A percentile compares a stretch with the other conserved stretches of the same genome.
Evolutionary conservation across 768 basidiomycete species (phyloP).

Genomic region (Epithele typhae): DNA sequence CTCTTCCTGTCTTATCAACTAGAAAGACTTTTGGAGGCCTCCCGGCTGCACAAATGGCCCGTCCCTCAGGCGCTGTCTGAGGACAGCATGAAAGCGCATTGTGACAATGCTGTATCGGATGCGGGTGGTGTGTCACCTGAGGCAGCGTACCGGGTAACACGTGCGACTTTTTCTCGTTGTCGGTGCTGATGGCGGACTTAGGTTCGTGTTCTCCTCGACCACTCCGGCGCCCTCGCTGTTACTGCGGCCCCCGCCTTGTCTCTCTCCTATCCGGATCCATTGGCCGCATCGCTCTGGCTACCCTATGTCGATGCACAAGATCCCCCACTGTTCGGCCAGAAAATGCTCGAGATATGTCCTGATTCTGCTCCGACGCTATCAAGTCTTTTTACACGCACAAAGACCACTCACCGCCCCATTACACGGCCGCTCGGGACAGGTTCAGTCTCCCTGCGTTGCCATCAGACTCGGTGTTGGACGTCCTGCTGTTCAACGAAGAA

Average conservation of each 20-base stretch:
- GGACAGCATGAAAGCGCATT: constrained; percentile 36
- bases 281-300: constrained; percentile 23
- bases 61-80: constrained; percentile 34
- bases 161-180: too few species aligned
- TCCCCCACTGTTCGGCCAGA: constrained; percentile 1
- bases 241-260: constrained; percentile 12
- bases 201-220: constrained; percentile 5
- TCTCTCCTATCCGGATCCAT: constrained; percentile 5
- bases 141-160: too few species aligned
- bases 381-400: constrained; percentile 59
- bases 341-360: constrained; percentile 44
- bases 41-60: constrained; percentile 48
- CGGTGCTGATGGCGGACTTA: too few species aligned
- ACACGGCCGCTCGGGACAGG: constrained; percentile 61
- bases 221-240: constrained; percentile 15
- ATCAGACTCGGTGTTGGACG: constrained; percentile 37
- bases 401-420: constrained; percentile 63
- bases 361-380: constrained; percentile 52
- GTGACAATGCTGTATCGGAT: constrained; percentile 36
- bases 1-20: constrained; percentile 59
- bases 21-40: constrained; percentile 53
- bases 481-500: constrained; percentile 56
- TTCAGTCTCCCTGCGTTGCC: constrained; percentile 37
- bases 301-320: constrained; percentile 1
- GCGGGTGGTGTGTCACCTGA: too few species aligned